Evolutionary conservation across 306 rosid genomes (phyloP).

Genomic region (Prunus kanzakura): DNA sequence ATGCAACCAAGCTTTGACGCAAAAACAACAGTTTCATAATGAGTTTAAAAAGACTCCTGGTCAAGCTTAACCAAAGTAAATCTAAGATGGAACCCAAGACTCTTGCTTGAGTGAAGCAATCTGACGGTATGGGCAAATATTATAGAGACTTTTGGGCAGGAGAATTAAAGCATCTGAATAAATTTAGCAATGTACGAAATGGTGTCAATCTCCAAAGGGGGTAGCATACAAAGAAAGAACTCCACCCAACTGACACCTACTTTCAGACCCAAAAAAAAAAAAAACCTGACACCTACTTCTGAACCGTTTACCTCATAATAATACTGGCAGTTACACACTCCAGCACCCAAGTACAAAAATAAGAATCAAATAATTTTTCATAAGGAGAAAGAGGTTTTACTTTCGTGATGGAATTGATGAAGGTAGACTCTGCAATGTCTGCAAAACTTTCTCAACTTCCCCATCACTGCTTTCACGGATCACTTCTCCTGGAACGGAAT

Average conservation of each 20-base stretch:
- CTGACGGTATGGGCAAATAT: not conserved
- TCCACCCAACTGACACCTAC: not conserved
- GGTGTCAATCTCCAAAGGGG: not conserved
- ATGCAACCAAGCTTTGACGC: not conserved
- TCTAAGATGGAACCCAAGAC: not conserved
- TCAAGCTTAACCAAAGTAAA: not conserved
- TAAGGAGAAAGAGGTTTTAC: constrained; percentile 40
- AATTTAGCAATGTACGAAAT: not conserved
- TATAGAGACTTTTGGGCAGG: too few species aligned
- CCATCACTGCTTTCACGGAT: constrained; percentile 47
- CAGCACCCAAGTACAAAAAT: not conserved
- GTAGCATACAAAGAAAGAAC: not conserved
- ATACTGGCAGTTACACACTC: not conserved
- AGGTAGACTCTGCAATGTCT: constrained; percentile 73
- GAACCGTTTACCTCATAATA: not conserved
- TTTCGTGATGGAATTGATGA: constrained; percentile 61
- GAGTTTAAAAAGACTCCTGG: not conserved
- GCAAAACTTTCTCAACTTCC: constrained; percentile 68
- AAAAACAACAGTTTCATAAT: not conserved
- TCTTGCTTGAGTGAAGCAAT: not conserved
- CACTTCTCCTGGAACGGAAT: constrained; percentile 81
- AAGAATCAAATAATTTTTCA: constrained; percentile 1
- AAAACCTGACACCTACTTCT: not conserved
- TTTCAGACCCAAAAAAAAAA: too few species aligned
- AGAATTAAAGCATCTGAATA: not conserved